A percentile compares a stretch with the other conserved stretches of the same genome.
Conservation (phyloP, 257 asterid species). For the Phtheirospermum japonicum region DNA sequence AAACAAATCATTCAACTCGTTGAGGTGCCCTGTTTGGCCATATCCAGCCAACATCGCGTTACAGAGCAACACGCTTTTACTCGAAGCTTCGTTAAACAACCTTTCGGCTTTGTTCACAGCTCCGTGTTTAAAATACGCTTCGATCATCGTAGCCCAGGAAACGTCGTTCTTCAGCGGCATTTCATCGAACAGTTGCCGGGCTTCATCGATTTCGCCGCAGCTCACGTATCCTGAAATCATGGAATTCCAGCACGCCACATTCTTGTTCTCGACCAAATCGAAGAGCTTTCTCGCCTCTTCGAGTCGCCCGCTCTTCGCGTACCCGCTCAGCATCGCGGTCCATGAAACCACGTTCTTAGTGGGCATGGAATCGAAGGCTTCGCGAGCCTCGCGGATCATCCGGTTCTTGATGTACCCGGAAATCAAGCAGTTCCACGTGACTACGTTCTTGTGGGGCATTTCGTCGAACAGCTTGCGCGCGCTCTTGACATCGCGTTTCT, state of each 20-base stretch:
- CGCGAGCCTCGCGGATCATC: constrained; percentile 58
- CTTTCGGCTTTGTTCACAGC: constrained; percentile 50
- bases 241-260: constrained; percentile 73
- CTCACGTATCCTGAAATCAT: constrained; percentile 68
- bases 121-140: constrained; percentile 50
- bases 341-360: constrained; percentile 59
- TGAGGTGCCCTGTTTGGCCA: constrained; percentile 31
- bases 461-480: constrained; percentile 62
- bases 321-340: constrained; percentile 80
- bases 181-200: constrained; percentile 41
- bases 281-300: constrained; percentile 59
- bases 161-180: constrained; percentile 56
- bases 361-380: constrained; percentile 58
- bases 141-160: constrained; percentile 46
- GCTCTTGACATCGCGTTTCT: constrained; percentile 36
- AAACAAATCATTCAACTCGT: constrained; percentile 43
- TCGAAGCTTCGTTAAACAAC: constrained; percentile 44
- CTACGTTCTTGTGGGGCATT: constrained; percentile 63
- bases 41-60: constrained; percentile 62
- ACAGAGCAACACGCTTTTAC: constrained; percentile 39
- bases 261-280: constrained; percentile 50
- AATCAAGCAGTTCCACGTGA: constrained; percentile 79
- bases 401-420: constrained; percentile 61
- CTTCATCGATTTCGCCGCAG: constrained; percentile 49
- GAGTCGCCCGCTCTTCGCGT: constrained; percentile 64